Evolutionary conservation across 2,329 filamentous ascomycete genomes (phyloP).

Genomic region (Exutisphaerella laricina): DNA sequence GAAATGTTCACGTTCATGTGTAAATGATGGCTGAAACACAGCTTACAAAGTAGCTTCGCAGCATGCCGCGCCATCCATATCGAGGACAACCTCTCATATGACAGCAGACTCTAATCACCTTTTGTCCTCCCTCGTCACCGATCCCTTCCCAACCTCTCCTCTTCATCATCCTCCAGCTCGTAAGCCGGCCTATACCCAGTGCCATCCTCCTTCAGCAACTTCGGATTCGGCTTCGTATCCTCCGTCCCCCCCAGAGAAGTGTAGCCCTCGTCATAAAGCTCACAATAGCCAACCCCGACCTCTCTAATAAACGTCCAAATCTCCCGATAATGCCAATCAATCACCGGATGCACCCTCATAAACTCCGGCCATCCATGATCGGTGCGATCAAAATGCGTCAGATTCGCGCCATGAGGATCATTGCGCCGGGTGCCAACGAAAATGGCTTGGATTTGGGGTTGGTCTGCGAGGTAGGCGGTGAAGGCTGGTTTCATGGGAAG

Average conservation of each 20-base stretch:
- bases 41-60: no score
- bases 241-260: slow-evolving; percentile 85
- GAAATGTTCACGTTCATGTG: no score
- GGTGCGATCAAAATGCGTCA: slow-evolving; percentile 81
- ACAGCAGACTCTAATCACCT: no score
- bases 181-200: slow-evolving; percentile 52
- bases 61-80: no score
- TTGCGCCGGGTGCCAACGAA: slow-evolving; percentile 85
- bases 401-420: slow-evolving; percentile 75
- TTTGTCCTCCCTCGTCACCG: no score
- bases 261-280: slow-evolving; percentile 81
- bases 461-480: slow-evolving; percentile 64
- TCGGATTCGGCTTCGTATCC: slow-evolving; percentile 86
- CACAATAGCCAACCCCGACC: slow-evolving; percentile 75
- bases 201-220: slow-evolving; percentile 44
- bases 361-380: slow-evolving; percentile 87
- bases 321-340: slow-evolving; percentile 95
- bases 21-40: no score
- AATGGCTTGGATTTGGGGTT: slow-evolving; percentile 64
- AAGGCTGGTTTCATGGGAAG: slow-evolving; percentile 78
- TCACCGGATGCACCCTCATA: slow-evolving; percentile 89
- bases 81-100: no score
- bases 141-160: slow-evolving; percentile 69
- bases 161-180: slow-evolving; percentile 57
- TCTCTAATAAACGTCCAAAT: slow-evolving; percentile 87